Evolutionary conservation across 1,284 basidiomycete genomes (phyloP).

Genomic region (Ustilago lituana): DNA sequence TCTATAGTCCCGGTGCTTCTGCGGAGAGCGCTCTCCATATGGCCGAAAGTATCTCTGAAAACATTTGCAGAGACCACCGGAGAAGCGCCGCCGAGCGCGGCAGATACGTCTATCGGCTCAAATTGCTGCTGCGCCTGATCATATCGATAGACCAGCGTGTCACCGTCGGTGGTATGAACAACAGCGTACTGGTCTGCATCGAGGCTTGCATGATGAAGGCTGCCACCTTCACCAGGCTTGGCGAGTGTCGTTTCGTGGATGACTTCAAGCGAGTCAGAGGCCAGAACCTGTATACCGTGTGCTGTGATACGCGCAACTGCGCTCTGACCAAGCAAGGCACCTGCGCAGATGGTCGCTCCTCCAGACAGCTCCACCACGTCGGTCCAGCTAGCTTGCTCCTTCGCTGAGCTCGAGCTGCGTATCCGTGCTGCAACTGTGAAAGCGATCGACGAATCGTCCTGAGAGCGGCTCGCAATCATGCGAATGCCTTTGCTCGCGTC

Average conservation of each 20-base stretch:
- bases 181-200: slow-evolving; percentile 34
- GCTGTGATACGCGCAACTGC: slow-evolving; percentile 22
- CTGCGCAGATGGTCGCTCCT: slow-evolving; percentile 21
- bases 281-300: slow-evolving; percentile 21
- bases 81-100: not conserved
- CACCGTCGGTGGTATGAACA: slow-evolving; percentile 19
- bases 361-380: not conserved
- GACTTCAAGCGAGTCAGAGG: slow-evolving; percentile 12
- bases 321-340: slow-evolving; percentile 9
- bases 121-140: slow-evolving; percentile 2
- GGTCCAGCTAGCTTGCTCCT: slow-evolving; percentile 7
- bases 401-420: not conserved
- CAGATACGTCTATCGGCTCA: slow-evolving; percentile 8
- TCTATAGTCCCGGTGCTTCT: not conserved
- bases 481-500: not conserved
- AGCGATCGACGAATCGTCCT: slow-evolving; percentile 10
- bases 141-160: slow-evolving; percentile 18
- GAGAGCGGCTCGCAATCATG: slow-evolving; percentile 12
- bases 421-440: slow-evolving; percentile 6
- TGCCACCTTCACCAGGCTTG: not conserved
- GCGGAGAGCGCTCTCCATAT: slow-evolving; percentile 8
- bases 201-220: slow-evolving; percentile 20
- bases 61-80: slow-evolving; percentile 27
- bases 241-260: slow-evolving; percentile 13
- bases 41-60: slow-evolving; percentile 21